Base-by-base conservation (phyloP, 2,329 filamentous ascomycete genomes). In the Aspergillus sp. region DNA sequence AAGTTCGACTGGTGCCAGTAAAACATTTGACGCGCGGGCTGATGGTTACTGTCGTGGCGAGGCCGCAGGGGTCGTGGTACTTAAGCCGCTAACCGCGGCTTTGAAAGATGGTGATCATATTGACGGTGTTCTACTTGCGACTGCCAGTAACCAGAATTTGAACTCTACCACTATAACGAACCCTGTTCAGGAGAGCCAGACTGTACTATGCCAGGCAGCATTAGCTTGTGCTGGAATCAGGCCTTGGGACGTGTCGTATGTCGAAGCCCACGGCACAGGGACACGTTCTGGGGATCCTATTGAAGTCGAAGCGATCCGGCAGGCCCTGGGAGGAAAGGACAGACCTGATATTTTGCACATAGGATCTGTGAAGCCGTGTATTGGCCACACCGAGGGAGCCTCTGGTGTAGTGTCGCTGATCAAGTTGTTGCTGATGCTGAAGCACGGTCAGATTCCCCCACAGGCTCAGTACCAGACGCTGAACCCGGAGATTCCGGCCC, bases 31-130 rank as follows among this genome's bases (percentile, higher is more conserved):
- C 53, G 71, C 73, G 6, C 56, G 67, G 7, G 82, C 80, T 0
- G 79, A 83, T 65, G 81, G 82, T 0, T 84, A 83, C 62, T 82
- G 80, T 55, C 77, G 82, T 14, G 80, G 71, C 0, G 82, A 84
- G 56, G 81, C 75, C 9, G 69, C 73, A 22, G 81, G 70, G 0
- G 68, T 74, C 18, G 71, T 84, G 1, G 71, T 82, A 2, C 59
- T 84, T 11, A 84, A 83, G 67, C 64, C 67, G 16, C 60, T 83
- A 5, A 68, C 73, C 2, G 68, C 76, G 51, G 83, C 83, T 2
- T 54, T 81, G 16, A 71, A 67, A 1, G 81, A 83, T 46, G 78
- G 78, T 1, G 81, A 66, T 60, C 69, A 67, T 2, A 78, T 85
- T 29, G 59, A 78, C 2, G 81, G 75, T 3, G 72, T 79, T 4